Conservation (phyloP, 2,329 filamentous ascomycete species). For the Verticillium isaacii region DNA sequence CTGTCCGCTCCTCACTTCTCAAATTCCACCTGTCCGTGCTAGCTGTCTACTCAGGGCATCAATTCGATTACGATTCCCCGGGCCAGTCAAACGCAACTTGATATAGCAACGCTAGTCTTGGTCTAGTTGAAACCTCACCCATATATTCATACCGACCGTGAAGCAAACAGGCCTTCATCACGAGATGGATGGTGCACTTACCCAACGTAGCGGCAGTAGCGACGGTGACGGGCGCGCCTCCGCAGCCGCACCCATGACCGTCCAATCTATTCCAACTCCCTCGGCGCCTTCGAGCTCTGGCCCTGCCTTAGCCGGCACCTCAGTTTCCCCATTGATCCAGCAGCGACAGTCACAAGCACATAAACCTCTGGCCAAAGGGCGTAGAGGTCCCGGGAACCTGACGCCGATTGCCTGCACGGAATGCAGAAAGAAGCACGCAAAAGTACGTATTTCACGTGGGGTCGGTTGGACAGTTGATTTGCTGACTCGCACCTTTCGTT, state of each 20-base stretch:
- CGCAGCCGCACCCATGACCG: slow-evolving; percentile 6
- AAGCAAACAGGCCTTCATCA: no score
- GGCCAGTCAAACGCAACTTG: no score
- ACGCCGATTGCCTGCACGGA: slow-evolving; percentile 58
- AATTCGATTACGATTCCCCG: no score
- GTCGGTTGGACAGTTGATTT: not conserved
- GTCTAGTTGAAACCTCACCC: no score
- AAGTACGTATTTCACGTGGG: slow-evolving; percentile 30
- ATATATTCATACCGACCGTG: no score
- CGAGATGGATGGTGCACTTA: slow-evolving; percentile 12
- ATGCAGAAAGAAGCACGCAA: slow-evolving; percentile 58
- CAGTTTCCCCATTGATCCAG: slow-evolving; percentile 2
- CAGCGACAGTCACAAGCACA: slow-evolving; percentile 7
- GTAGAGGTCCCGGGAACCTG: slow-evolving; percentile 50
- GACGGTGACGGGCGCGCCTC: slow-evolving; percentile 1
- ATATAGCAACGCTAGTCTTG: no score
- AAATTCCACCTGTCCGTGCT: no score
- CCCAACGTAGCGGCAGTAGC: slow-evolving; percentile 5
- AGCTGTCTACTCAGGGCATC: no score
- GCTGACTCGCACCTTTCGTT: not conserved
- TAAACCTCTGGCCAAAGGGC: slow-evolving; percentile 41
- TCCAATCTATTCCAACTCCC: slow-evolving; percentile 1
- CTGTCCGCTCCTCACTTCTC: no score
- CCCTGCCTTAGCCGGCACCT: not conserved
- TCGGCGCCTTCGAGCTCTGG: slow-evolving; percentile 1